A percentile compares a stretch with the other conserved stretches of the same genome.
Evolutionary conservation across 2,329 filamentous ascomycete genomes (phyloP).

Genomic region (Diplodia intermedia): DNA sequence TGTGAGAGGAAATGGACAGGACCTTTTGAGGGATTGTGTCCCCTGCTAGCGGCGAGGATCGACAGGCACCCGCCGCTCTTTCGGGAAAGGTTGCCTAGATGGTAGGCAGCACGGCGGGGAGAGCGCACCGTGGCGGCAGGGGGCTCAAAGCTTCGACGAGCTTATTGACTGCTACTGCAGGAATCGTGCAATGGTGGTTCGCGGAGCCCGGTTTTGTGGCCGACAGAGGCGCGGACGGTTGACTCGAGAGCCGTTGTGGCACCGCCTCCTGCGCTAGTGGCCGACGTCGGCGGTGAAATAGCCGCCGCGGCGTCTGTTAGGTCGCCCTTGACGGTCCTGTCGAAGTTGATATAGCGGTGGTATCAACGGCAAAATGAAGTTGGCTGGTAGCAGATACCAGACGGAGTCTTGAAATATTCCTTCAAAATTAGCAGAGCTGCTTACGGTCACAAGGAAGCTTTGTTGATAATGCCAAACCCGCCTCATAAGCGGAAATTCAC

Average conservation of each 20-base stretch:
- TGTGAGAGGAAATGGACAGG: conserved; percentile 6
- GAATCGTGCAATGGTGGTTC: neutral
- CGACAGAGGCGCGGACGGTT: neutral
- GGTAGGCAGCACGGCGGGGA: conserved; percentile 4
- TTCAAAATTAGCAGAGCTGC: neutral
- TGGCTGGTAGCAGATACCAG: neutral
- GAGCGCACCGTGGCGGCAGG: conserved; percentile 3
- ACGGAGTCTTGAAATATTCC: neutral
- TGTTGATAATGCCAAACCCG: neutral
- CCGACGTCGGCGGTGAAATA: neutral
- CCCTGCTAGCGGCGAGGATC: conserved; percentile 27
- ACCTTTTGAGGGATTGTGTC: conserved; percentile 12
- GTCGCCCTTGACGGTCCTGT: no score
- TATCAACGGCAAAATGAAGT: no score
- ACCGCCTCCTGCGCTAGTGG: conserved; percentile 10
- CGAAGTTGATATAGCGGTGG: no score
- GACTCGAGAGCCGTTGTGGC: conserved; percentile 12
- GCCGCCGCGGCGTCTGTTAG: neutral
- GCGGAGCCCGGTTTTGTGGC: conserved; percentile 4
- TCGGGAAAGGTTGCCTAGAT: neutral
- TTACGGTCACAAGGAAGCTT: neutral
- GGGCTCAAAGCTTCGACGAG: conserved; percentile 16
- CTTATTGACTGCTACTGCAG: conserved; percentile 10
- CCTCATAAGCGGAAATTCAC: neutral
- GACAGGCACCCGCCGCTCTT: conserved; percentile 11